Evolutionary conservation across 2,329 filamentous ascomycete species (phyloP).

Genomic region (Coleophoma cylindrospora): DNA sequence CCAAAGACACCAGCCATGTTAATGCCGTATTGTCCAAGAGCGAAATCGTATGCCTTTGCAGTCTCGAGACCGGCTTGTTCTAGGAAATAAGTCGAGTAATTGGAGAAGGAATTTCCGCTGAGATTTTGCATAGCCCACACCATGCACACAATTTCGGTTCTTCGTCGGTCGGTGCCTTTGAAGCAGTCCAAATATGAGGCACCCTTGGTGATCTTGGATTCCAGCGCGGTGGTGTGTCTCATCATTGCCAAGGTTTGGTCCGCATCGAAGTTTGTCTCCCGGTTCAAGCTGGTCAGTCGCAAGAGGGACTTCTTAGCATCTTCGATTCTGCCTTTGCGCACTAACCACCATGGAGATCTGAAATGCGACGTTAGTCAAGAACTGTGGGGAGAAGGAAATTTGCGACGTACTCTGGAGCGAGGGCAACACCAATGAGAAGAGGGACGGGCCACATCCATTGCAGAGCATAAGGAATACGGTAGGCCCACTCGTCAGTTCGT

Average conservation of each 20-base stretch:
- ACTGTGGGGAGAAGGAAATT: constrained; percentile 33
- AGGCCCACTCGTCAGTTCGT: constrained; percentile 42
- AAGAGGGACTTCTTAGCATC: constrained; percentile 35
- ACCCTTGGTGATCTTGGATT: constrained; percentile 38
- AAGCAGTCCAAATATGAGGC: constrained; percentile 47
- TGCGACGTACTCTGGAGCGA: constrained; percentile 34
- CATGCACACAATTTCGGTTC: constrained; percentile 52
- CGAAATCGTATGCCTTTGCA: constrained; percentile 47
- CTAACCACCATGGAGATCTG: constrained; percentile 36
- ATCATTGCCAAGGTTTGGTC: constrained; percentile 49
- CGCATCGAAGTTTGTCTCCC: constrained; percentile 37
- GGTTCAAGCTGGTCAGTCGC: constrained; percentile 28
- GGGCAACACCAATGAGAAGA: constrained; percentile 37
- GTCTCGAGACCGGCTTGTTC: constrained; percentile 48
- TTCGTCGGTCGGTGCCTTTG: constrained; percentile 40
- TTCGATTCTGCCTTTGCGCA: constrained; percentile 37
- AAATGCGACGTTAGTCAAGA: neutral
- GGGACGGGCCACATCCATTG: constrained; percentile 50
- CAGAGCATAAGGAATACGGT: constrained; percentile 43
- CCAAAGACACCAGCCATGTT: constrained; percentile 47
- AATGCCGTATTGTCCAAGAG: constrained; percentile 42
- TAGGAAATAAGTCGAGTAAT: constrained; percentile 60
- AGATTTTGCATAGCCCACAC: constrained; percentile 63
- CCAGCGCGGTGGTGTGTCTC: constrained; percentile 50
- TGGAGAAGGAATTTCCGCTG: constrained; percentile 58